A percentile compares a stretch with the other conserved stretches of the same genome.
Evolutionary conservation across 495 filamentous ascomycete species (phyloP).

Genomic region (Neurospora sp.): DNA sequence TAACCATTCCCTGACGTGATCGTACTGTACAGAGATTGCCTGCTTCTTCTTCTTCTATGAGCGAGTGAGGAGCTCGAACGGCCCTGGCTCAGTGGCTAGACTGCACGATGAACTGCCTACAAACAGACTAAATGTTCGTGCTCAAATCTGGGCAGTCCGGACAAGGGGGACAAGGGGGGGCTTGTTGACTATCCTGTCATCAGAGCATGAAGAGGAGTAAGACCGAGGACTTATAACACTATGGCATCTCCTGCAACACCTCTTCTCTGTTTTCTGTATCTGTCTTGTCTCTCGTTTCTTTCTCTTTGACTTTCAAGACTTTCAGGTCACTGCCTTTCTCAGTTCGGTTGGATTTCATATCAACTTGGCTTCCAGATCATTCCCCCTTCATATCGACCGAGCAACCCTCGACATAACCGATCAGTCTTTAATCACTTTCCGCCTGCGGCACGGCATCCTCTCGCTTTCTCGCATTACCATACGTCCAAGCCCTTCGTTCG

Average conservation of each 20-base stretch:
- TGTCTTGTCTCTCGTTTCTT: conserved; percentile 1
- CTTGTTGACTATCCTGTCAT: background rate
- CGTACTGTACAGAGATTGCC: background rate
- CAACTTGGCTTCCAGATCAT: background rate
- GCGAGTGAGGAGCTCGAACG: background rate
- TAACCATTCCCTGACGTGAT: background rate
- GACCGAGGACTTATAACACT: conserved; percentile 3
- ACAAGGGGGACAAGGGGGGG: background rate
- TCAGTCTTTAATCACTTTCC: background rate
- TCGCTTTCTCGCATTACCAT: background rate
- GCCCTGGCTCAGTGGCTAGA: background rate
- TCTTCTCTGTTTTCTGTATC: background rate
- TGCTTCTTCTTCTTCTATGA: background rate
- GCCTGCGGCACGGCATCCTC: background rate
- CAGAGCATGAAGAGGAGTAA: background rate
- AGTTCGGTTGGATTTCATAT: background rate
- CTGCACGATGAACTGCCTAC: background rate
- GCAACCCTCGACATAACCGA: background rate
- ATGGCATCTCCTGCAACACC: conserved; percentile 1
- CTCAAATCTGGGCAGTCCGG: background rate
- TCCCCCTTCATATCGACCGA: background rate
- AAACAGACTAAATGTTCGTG: background rate
- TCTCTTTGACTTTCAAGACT: background rate
- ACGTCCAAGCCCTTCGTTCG: background rate
- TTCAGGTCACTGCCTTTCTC: background rate